Evolutionary conservation across 305 asterid species (phyloP), one percentile per base, ranked within the genome.

Genomic region (Rubia occidens): DNA sequence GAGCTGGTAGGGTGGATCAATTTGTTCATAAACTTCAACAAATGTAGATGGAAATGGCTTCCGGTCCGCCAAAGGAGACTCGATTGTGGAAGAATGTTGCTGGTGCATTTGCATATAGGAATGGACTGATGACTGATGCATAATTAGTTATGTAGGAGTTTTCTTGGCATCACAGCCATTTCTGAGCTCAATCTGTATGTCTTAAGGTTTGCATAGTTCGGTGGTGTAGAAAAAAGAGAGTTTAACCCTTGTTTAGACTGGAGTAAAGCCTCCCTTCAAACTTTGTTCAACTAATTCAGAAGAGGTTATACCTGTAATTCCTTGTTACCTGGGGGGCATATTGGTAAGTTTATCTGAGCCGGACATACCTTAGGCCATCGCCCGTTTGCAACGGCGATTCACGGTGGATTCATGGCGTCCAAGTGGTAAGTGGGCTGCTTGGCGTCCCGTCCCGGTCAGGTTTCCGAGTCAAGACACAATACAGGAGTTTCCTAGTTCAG

Each of bases 1-100:
- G 82, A 76, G 79, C 79, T 82, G 85, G 85, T 85, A 80, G 73
- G 67, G 26, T 42, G 67, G 49, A 67, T 40, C 17, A 18, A 24
- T 21, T 39, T n/a, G 53, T 18, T 62, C 42, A 47, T 72, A 69
- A 64, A 62, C 63, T 44, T 77, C 60, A 49, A 61, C 37, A 66
- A 69, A 62, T 56, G 59, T 60, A 63, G 74, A 70, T 53, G 71
- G 71, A 66, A 58, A 56, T 65, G 55, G 72, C 71, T 66, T 56
- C 56, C 42, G 53, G 45, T 45, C 29, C 40, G 44, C 8, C 35
- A 6, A 8, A 61, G 59, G 35, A 37, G 78, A 66, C 71, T 78
- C 78, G 32, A 63, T 55, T 44, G 11, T 51, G 67, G 74, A 44
- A 35, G 51, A 45, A 58, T 47, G 55, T 45, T 10, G 40, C 63